phyloP scores from a whole-genome alignment of 2,329 filamentous ascomycete species.

The Magnaporthiopsis rhizophila region DNA sequence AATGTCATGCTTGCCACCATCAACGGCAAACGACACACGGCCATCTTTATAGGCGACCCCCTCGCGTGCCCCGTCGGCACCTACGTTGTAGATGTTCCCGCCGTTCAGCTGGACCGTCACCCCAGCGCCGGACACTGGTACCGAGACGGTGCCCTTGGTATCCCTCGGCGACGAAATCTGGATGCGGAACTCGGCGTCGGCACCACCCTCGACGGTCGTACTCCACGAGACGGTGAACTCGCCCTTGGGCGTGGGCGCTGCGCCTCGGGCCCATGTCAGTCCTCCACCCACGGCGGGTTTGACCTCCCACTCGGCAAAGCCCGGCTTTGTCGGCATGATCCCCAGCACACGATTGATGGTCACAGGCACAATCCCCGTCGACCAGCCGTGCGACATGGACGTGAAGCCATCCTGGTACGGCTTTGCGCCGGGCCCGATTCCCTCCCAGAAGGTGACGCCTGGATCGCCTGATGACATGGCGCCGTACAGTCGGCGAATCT shows the following conservation, averaged over 20 bases:
- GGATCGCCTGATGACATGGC: slow-evolving; percentile 42
- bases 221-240: slow-evolving; percentile 31
- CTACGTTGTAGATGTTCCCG: slow-evolving; percentile 10
- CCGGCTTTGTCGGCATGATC: slow-evolving; percentile 33
- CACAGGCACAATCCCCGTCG: slow-evolving; percentile 39
- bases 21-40: slow-evolving; percentile 10
- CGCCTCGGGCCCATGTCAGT: slow-evolving; percentile 34
- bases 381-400: slow-evolving; percentile 43
- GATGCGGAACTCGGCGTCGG: slow-evolving; percentile 18
- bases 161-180: slow-evolving; percentile 22
- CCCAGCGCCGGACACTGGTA: slow-evolving; percentile 14
- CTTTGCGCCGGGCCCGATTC: slow-evolving; percentile 32
- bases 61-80: slow-evolving; percentile 28
- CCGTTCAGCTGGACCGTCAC: slow-evolving; percentile 15
- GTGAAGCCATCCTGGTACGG: slow-evolving; percentile 39
- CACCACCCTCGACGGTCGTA: background rate
- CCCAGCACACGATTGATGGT: slow-evolving; percentile 38
- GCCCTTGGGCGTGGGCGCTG: slow-evolving; percentile 33
- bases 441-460: slow-evolving; percentile 41
- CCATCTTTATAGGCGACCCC: slow-evolving; percentile 18
- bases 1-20: slow-evolving; percentile 10
- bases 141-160: slow-evolving; percentile 19
- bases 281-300: slow-evolving; percentile 26
- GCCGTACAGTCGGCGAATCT: slow-evolving; percentile 38
- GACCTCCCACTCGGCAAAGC: slow-evolving; percentile 33